Percentiles rank a stretch among this genome's conserved stretches.
phyloP scores from a whole-genome alignment of 352 stramenopile species.

The Globisporangium alternatum region DNA sequence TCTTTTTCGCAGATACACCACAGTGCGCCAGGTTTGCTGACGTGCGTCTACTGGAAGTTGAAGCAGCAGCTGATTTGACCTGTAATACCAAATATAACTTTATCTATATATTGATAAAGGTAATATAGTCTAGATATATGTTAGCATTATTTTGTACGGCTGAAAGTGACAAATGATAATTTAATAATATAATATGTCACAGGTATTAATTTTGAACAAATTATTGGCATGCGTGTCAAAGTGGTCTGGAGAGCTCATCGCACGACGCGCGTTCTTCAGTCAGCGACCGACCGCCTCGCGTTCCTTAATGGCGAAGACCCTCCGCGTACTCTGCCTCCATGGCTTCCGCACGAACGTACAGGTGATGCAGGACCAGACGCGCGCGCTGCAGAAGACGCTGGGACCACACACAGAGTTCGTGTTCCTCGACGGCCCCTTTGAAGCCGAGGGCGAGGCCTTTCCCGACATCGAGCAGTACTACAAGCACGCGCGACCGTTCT shows the following conservation, averaged over 20 bases:
- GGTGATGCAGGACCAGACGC: conserved; percentile 45
- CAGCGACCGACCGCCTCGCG: not conserved
- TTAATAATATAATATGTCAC: too few species aligned
- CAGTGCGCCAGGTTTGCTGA: too few species aligned
- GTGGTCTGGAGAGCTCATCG: not conserved
- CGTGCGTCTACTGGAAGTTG: too few species aligned
- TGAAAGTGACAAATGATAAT: too few species aligned
- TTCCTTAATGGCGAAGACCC: conserved; percentile 15
- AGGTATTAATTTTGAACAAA: not conserved
- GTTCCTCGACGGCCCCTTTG: conserved; percentile 35
- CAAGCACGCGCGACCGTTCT: conserved; percentile 43
- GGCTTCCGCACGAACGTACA: conserved; percentile 47
- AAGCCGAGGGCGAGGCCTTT: conserved; percentile 25
- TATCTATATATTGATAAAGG: too few species aligned
- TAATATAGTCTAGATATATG: too few species aligned
- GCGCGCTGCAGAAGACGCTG: conserved; percentile 31
- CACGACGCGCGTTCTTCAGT: too few species aligned
- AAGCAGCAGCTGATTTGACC: too few species aligned
- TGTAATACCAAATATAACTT: too few species aligned
- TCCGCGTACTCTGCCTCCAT: conserved; percentile 48
- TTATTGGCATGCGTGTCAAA: not conserved
- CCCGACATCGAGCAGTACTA: conserved; percentile 38
- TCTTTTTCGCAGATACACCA: too few species aligned
- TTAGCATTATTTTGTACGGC: too few species aligned
- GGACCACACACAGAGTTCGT: conserved; percentile 33